A percentile compares a stretch with the other conserved stretches of the same genome.
Conservation (phyloP, 192 early-diverging fungal species). For the Rhizoclosmatium sp. region DNA sequence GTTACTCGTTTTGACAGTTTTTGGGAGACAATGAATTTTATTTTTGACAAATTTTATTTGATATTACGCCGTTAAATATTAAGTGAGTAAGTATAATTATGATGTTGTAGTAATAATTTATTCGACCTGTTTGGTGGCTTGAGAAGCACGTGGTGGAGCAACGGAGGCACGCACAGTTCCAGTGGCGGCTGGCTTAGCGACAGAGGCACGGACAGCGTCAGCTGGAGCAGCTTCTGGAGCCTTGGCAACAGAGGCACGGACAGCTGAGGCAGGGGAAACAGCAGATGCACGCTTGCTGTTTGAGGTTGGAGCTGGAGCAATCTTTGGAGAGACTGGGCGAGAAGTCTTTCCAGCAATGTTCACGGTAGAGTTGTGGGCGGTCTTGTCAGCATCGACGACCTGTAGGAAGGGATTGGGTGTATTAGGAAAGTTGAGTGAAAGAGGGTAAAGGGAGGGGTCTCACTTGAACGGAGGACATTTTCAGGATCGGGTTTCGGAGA, state of each 20-base stretch:
- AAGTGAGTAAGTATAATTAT: too few species aligned
- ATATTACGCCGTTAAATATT: too few species aligned
- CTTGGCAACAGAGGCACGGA: not conserved
- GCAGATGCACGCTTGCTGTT: not conserved
- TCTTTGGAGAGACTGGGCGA: not conserved
- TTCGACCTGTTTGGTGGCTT: not conserved
- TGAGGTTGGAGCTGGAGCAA: not conserved
- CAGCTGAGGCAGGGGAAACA: not conserved
- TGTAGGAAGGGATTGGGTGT: not conserved
- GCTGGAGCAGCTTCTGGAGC: not conserved
- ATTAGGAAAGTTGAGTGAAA: too few species aligned
- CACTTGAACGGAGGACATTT: too few species aligned
- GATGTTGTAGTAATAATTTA: not conserved
- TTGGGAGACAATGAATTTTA: not conserved
- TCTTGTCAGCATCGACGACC: not conserved
- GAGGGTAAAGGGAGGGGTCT: too few species aligned
- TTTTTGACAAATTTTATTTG: too few species aligned
- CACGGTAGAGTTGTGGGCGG: not conserved
- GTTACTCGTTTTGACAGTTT: not conserved
- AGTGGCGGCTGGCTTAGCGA: not conserved
- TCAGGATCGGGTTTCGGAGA: too few species aligned
- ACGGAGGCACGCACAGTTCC: not conserved
- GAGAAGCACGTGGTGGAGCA: not conserved
- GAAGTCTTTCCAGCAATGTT: constrained; percentile 16
- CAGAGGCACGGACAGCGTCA: not conserved